A percentile compares a stretch with the other conserved stretches of the same genome.
Evolutionary conservation across 1,284 basidiomycete genomes (phyloP).

Genomic region (Termitomyces sp.): DNA sequence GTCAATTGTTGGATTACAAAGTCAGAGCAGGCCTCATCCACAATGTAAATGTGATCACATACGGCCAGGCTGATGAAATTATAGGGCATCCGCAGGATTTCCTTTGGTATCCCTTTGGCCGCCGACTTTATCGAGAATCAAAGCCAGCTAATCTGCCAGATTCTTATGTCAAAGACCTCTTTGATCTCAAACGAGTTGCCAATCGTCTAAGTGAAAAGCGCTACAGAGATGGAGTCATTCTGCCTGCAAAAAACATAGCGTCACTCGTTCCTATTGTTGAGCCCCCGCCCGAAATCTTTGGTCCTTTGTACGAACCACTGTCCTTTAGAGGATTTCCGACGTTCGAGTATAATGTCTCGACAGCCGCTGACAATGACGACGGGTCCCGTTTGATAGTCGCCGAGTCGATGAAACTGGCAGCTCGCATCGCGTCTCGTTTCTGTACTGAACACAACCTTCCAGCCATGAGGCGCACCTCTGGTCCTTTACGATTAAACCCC

Average conservation of each 20-base stretch:
- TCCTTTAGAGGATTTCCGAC: slow-evolving; percentile 57
- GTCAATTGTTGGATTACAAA: slow-evolving; percentile 66
- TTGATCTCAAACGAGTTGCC: slow-evolving; percentile 33
- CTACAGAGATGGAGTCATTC: slow-evolving; percentile 22
- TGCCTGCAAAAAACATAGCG: slow-evolving; percentile 4
- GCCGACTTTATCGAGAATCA: background rate
- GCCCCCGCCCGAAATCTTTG: slow-evolving; percentile 23
- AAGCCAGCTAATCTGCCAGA: slow-evolving; percentile 11
- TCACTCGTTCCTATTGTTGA: slow-evolving; percentile 18
- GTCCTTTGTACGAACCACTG: slow-evolving; percentile 31
- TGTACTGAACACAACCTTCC: slow-evolving; percentile 60
- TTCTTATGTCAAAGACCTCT: slow-evolving; percentile 34
- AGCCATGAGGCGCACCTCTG: slow-evolving; percentile 58
- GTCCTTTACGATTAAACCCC: slow-evolving; percentile 32
- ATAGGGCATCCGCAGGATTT: slow-evolving; percentile 34
- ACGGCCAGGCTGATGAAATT: slow-evolving; percentile 62
- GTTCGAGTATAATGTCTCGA: slow-evolving; percentile 41
- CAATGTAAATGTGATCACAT: slow-evolving; percentile 65
- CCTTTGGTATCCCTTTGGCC: slow-evolving; percentile 44
- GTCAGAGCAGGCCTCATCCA: slow-evolving; percentile 71
- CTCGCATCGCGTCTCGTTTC: slow-evolving; percentile 73
- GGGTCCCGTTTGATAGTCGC: slow-evolving; percentile 60
- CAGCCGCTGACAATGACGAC: slow-evolving; percentile 22
- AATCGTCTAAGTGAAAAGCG: slow-evolving; percentile 23
- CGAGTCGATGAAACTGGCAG: slow-evolving; percentile 84